Evolutionary conservation across 345 rosid genomes (phyloP), one percentile per base, ranked within the genome.

Genomic region (Geranium rotundifolium): DNA sequence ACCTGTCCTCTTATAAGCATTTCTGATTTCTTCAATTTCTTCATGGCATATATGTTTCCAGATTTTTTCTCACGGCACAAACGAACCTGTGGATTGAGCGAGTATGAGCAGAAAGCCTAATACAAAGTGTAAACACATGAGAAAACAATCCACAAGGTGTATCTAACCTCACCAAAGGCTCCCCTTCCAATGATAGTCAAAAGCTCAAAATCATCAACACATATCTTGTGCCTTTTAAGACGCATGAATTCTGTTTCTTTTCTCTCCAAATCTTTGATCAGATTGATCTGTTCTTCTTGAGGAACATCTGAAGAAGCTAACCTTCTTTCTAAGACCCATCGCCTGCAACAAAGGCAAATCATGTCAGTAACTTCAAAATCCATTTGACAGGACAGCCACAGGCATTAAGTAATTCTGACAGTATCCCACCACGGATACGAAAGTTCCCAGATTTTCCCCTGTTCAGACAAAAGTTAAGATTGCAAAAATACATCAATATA

Each of bases 1-100:
- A 91, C 98, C 92, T 91, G 98, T 70, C 98, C 98, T 75, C 90
- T 80, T 80, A 71, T 86, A 66, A 91, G 81, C 98, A 91, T 91
- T 81, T 91, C 98, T 62, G 98, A 86, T 81, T 91, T 91, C 89
- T 91, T 86, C 82, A 91, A 80, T 77, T 92, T 92, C 82, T 92
- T 92, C 98, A 92, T 92, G 59, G 98, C 98, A 81, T 85, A 92
- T 57, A 92, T 92, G 67, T 85, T 83, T 68, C 93, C 96, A 69
- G 98, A 92, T 74, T 92, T 92, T 81, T 83, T 92, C 88, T 92
- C 96, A 55, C 88, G 82, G 64, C 95, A 87, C 69, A 92, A 60
- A 41, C 84, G 89, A 73, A 92, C 98, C 98, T 89, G 83, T 62
- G 67, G 64, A 58, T 70, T 29, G 60, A 65, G 65, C 19, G 64